Evolutionary conservation across 306 rosid species (phyloP).

Genomic region (Nissolia schottii): DNA sequence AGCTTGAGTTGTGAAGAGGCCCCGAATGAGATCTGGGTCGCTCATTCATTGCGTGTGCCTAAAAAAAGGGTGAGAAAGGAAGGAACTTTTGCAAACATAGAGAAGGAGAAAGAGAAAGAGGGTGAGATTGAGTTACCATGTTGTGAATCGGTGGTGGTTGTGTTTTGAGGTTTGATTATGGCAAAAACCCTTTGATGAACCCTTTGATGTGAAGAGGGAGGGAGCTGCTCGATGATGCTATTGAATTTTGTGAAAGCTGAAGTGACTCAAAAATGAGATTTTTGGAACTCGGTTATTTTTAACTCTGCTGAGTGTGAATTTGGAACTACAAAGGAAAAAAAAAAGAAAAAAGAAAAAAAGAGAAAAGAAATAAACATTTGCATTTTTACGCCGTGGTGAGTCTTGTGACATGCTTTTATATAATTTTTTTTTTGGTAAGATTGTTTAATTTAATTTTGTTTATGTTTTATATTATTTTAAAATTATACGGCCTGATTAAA

Average conservation of each 20-base stretch:
- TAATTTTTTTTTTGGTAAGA: no score
- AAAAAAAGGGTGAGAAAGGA: background rate
- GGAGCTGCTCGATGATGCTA: background rate
- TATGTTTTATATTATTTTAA: no score
- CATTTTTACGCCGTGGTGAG: no score
- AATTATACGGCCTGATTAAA: no score
- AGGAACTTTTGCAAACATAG: background rate
- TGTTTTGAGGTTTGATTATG: background rate
- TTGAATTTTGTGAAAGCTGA: background rate
- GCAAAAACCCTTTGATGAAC: background rate
- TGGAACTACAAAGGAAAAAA: background rate
- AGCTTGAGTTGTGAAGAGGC: background rate
- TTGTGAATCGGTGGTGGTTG: background rate
- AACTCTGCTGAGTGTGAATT: background rate
- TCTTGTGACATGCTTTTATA: no score
- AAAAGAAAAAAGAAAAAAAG: no score
- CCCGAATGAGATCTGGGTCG: constrained; percentile 22
- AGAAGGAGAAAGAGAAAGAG: background rate
- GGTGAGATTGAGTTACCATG: constrained; percentile 12
- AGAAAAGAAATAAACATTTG: no score
- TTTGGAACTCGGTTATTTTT: background rate
- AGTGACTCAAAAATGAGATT: background rate
- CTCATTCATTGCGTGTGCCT: background rate
- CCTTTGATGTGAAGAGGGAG: background rate
- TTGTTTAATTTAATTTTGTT: no score